Evolutionary conservation across 495 filamentous ascomycete genomes (phyloP).

Genomic region (Cryomyces antarcticus): DNA sequence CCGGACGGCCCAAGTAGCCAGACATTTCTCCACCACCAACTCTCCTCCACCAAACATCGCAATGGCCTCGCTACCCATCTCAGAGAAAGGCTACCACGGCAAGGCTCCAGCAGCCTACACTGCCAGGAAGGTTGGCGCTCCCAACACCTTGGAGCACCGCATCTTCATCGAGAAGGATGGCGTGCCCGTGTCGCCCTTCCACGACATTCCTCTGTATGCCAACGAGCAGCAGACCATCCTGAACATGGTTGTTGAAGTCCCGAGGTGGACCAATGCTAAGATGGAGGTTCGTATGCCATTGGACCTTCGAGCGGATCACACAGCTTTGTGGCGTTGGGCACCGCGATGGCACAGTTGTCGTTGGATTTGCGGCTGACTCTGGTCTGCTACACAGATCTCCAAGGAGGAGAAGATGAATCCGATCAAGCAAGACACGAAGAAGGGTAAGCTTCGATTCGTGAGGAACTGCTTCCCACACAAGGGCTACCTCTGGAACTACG

Average conservation of each 20-base stretch:
- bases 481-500: slow-evolving; percentile 99
- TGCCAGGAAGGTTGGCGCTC: slow-evolving; percentile 66
- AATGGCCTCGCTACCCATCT: slow-evolving; percentile 22
- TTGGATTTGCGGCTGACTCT: not conserved
- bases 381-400: slow-evolving; percentile 43
- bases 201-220: slow-evolving; percentile 95
- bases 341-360: not conserved
- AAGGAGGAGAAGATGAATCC: slow-evolving; percentile 94
- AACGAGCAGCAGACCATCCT: slow-evolving; percentile 81
- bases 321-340: not conserved
- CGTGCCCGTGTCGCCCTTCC: slow-evolving; percentile 79
- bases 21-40: slow-evolving; percentile 5
- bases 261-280: slow-evolving; percentile 98
- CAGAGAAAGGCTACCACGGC: slow-evolving; percentile 27
- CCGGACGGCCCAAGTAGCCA: slow-evolving; percentile 17
- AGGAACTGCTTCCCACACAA: slow-evolving; percentile 99
- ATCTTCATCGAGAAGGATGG: slow-evolving; percentile 98
- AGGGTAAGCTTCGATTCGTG: slow-evolving; percentile 88
- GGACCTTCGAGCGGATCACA: not conserved
- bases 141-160: slow-evolving; percentile 90
- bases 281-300: slow-evolving; percentile 49
- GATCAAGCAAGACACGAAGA: slow-evolving; percentile 85
- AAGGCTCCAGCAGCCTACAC: slow-evolving; percentile 33
- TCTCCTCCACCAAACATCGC: not conserved
- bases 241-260: slow-evolving; percentile 99